Conservation (phyloP, 1,284 basidiomycete species). For the Ceratobasidium sp. region DNA sequence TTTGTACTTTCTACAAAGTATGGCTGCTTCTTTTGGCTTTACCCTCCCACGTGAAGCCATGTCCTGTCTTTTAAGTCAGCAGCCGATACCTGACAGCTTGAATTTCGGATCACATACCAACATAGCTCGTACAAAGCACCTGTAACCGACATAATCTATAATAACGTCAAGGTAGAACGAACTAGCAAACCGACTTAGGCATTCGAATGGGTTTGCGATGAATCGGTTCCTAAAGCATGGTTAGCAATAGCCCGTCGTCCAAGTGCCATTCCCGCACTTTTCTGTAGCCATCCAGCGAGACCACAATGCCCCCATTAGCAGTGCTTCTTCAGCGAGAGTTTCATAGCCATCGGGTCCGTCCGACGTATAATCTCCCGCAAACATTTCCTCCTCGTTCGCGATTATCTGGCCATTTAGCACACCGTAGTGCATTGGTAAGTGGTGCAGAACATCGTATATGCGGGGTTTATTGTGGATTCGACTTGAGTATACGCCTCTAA, state of each 20-base stretch:
- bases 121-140: slow-evolving; percentile 6
- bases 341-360: neutral
- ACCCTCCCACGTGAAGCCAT: slow-evolving; percentile 18
- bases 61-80: neutral
- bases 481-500: slow-evolving; percentile 11
- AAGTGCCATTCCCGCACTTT: neutral
- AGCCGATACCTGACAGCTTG: neutral
- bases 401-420: slow-evolving; percentile 15
- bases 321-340: neutral
- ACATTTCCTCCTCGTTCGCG: slow-evolving; percentile 32
- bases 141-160: slow-evolving; percentile 15
- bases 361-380: slow-evolving; percentile 1
- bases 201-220: slow-evolving; percentile 22
- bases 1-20: slow-evolving; percentile 3
- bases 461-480: slow-evolving; percentile 17
- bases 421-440: slow-evolving; percentile 12
- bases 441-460: slow-evolving; percentile 32
- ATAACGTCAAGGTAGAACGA: slow-evolving; percentile 22
- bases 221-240: slow-evolving; percentile 16
- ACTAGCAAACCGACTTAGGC: slow-evolving; percentile 8
- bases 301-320: slow-evolving; percentile 27
- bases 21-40: slow-evolving; percentile 1
- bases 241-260: neutral
- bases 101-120: slow-evolving; percentile 2
- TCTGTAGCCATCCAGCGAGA: slow-evolving; percentile 22